Evolutionary conservation across 768 basidiomycete species (phyloP).

Genomic region (Collybiopsis luxurians): DNA sequence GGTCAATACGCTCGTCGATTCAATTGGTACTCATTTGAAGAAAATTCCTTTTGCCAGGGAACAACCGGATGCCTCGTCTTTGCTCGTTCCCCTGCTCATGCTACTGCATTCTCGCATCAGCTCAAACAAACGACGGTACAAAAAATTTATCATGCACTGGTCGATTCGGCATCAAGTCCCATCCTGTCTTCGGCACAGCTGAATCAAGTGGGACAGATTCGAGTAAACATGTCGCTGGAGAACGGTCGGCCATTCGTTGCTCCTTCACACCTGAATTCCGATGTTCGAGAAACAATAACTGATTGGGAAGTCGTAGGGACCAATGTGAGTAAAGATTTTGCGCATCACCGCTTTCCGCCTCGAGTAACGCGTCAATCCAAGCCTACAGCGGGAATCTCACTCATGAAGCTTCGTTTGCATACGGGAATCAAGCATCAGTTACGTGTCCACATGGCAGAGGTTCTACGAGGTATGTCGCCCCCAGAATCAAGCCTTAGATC

Average conservation of each 20-base stretch:
- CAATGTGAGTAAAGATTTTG: constrained; percentile 41
- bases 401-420: constrained; percentile 52
- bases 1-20: constrained; percentile 26
- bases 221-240: constrained; percentile 31
- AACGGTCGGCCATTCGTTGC: constrained; percentile 44
- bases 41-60: constrained; percentile 29
- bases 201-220: constrained; percentile 41
- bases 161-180: constrained; percentile 47
- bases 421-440: constrained; percentile 74
- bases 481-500: background rate
- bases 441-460: constrained; percentile 58
- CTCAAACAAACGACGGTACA: constrained; percentile 44
- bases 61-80: constrained; percentile 66
- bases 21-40: background rate
- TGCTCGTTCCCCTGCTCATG: constrained; percentile 39
- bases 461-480: constrained; percentile 39
- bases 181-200: constrained; percentile 36
- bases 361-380: background rate
- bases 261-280: too few species aligned
- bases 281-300: constrained; percentile 38
- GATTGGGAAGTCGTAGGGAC: constrained; percentile 60
- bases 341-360: background rate
- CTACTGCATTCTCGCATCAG: constrained; percentile 53
- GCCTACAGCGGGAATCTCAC: constrained; percentile 42
- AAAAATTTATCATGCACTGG: constrained; percentile 66